Evolutionary conservation across 257 asterid species (phyloP), one percentile per base, ranked within the genome.

Genomic region (Solanum pennellii): DNA sequence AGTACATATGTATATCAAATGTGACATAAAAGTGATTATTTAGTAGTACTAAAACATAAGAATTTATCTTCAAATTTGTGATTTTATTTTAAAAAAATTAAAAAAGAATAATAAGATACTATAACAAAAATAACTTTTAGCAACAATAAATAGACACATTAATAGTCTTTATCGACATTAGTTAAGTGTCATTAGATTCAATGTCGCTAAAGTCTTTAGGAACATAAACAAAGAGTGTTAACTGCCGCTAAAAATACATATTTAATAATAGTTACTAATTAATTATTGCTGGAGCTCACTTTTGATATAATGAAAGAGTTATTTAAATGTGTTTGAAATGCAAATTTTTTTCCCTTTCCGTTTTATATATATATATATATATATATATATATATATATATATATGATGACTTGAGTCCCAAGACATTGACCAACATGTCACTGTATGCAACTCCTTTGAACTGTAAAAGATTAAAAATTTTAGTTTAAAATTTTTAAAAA

Each of bases 241-340:
- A 35, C 7, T 35, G 1, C 1, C 0, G 0, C 7, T 35, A 35
- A 35, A 35, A 35, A 5, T 35, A 5, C 0, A 35, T 35, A 35
- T 35, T 5, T 35, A 35, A 5, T 5, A 0, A 1, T 35, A 35
- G 5, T 35, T 35, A 5, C 7, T 35, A 35, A 35, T 5, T 5
- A 35, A 35, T 35, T 35, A 35, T 1, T 0, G 1, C 39, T 35
- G 5, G 0, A 35, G 1, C 0, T 0, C 7, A 35, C 0, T 35
- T 35, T 35, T 5, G 0, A 35, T 5, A 35, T 5, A 35, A 0
- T 1, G 39, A 35, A 37, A 37, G 60, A 52, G 60, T 16, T 52
- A 35, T 37, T 72, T 29, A 69, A 35, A 35, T 10, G 27, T 9
- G 47, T 33, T 33, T 72, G 79, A 72, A 76, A 41, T 41, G 35